These are phyloP conservation scores for Colletotrichum plurivorum DNA, from an alignment of 2,329 filamentous ascomycete species.

Conservation along the genomic window DNA sequence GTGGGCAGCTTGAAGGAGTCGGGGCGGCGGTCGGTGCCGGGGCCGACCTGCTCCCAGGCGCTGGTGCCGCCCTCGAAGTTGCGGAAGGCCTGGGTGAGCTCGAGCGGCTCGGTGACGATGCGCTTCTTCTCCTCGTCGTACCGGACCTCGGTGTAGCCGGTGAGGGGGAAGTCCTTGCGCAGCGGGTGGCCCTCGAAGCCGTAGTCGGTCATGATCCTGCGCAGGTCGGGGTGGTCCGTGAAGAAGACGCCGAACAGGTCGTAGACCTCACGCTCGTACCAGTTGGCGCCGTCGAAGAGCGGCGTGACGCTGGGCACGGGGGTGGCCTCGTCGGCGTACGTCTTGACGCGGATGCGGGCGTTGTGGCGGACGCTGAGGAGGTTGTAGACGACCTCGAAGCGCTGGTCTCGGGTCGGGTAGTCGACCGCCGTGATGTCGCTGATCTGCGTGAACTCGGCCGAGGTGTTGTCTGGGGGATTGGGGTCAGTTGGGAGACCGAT, in stretches of 20 bases:
- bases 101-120: slow-evolving; percentile 96
- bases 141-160: slow-evolving; percentile 96
- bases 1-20: slow-evolving; percentile 94
- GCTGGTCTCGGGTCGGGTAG: slow-evolving; percentile 94
- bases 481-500: background rate
- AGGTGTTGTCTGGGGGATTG: slow-evolving; percentile 81
- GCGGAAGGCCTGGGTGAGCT: slow-evolving; percentile 97
- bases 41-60: slow-evolving; percentile 75
- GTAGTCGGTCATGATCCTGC: slow-evolving; percentile 99
- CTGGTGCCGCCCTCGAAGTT: slow-evolving; percentile 95
- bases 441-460: slow-evolving; percentile 95
- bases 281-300: slow-evolving; percentile 95
- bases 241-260: slow-evolving; percentile 99
- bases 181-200: slow-evolving; percentile 98
- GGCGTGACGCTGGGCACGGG: slow-evolving; percentile 90
- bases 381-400: slow-evolving; percentile 99
- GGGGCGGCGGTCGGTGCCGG: slow-evolving; percentile 83
- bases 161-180: slow-evolving; percentile 97
- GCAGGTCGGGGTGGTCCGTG: slow-evolving; percentile 91
- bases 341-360: slow-evolving; percentile 97
- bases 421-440: slow-evolving; percentile 95
- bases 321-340: slow-evolving; percentile 95
- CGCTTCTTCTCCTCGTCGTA: slow-evolving; percentile 99
- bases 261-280: slow-evolving; percentile 98
- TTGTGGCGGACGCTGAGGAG: slow-evolving; percentile 96